These are phyloP conservation scores for Talaromyces piceae DNA, from an alignment of 2,329 filamentous ascomycete species.

Conservation along the genomic window DNA sequence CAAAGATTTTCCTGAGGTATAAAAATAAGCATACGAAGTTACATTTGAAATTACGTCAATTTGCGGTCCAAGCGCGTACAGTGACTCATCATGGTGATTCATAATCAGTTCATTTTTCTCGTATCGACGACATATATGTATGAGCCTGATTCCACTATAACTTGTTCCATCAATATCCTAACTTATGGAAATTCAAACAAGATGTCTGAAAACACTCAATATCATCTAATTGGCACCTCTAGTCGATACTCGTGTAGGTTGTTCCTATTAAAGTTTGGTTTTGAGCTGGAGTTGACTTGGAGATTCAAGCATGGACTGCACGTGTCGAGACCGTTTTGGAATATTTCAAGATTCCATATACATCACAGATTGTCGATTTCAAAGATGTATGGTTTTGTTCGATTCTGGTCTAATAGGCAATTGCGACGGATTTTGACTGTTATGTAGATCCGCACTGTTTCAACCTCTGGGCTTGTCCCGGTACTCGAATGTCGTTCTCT, in stretches of 20 bases:
- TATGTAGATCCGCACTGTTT: slow-evolving; percentile 9
- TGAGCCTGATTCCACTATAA: too few species aligned
- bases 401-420: slow-evolving; percentile 2
- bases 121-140: not conserved
- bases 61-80: not conserved
- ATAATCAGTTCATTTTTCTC: too few species aligned
- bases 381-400: slow-evolving; percentile 18
- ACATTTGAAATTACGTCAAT: not conserved
- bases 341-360: slow-evolving; percentile 28
- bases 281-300: slow-evolving; percentile 1
- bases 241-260: slow-evolving; percentile 29
- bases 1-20: not conserved
- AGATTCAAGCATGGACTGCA: slow-evolving; percentile 25
- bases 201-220: slow-evolving; percentile 2
- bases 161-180: not conserved
- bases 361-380: slow-evolving; percentile 17
- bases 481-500: slow-evolving; percentile 20
- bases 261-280: not conserved
- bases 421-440: not conserved
- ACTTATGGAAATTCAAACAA: not conserved
- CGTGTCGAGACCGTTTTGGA: slow-evolving; percentile 27
- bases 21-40: not conserved
- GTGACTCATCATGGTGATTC: not conserved
- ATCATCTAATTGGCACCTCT: slow-evolving; percentile 22
- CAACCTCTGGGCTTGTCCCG: slow-evolving; percentile 25